These are phyloP conservation scores for Actinomucor elegans DNA, from an alignment of 371 early-diverging fungal species.

Conservation along the genomic window DNA sequence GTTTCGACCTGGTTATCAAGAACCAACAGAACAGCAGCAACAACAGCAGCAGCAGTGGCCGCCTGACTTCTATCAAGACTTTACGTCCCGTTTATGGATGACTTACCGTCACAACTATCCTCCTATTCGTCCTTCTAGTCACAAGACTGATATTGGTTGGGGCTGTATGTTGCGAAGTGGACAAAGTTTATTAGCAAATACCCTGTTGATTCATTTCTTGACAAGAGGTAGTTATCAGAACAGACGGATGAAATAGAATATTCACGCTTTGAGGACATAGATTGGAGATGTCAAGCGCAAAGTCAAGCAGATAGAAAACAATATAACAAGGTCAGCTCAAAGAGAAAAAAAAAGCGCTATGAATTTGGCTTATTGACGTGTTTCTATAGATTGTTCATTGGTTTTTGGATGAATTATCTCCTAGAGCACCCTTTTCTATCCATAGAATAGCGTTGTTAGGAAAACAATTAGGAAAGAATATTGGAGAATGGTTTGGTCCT, in stretches of 20 bases:
- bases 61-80: conserved; percentile 69
- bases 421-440: conserved; percentile 84
- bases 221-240: conserved; percentile 71
- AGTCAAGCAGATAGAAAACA: conserved; percentile 33
- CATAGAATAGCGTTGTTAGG: conserved; percentile 90
- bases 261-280: too few species aligned
- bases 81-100: conserved; percentile 83
- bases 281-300: conserved; percentile 51
- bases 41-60: conserved; percentile 24
- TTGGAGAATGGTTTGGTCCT: conserved; percentile 98
- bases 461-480: conserved; percentile 79
- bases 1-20: conserved; percentile 15
- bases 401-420: conserved; percentile 82
- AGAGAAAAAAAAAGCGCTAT: too few species aligned
- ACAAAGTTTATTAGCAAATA: conserved; percentile 89
- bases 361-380: neutral
- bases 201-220: conserved; percentile 70
- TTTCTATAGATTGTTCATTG: conserved; percentile 65
- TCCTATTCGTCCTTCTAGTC: conserved; percentile 76
- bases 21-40: neutral
- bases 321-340: conserved; percentile 45
- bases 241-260: too few species aligned
- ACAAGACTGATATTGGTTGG: conserved; percentile 91
- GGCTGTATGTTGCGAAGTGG: conserved; percentile 98
- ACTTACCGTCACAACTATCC: conserved; percentile 91